Conservation (phyloP, 108 stramenopile genomes). For the Nitzschia inconspicua region DNA sequence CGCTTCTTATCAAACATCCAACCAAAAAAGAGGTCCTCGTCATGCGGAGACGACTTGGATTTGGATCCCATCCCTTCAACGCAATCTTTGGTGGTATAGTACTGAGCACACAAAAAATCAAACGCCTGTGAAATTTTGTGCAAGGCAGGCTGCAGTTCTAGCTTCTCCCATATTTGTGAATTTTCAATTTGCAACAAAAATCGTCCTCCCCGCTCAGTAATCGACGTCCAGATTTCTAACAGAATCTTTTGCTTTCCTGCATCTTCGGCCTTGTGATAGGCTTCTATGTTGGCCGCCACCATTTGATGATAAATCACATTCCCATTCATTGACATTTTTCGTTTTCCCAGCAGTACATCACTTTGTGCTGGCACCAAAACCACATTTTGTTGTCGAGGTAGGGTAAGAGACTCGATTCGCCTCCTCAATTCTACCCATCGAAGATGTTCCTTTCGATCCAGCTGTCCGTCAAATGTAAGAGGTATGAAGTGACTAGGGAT, state of each 20-base stretch:
- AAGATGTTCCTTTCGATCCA: neutral
- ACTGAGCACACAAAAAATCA: slow-evolving; percentile 7
- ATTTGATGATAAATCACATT: slow-evolving; percentile 23
- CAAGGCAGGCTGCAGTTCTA: slow-evolving; percentile 1
- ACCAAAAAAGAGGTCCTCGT: slow-evolving; percentile 7
- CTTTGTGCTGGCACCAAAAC: slow-evolving; percentile 14
- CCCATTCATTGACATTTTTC: slow-evolving; percentile 13
- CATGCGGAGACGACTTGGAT: neutral
- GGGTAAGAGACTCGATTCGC: slow-evolving; percentile 25
- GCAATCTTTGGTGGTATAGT: slow-evolving; percentile 4
- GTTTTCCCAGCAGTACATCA: slow-evolving; percentile 18
- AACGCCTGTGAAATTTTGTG: slow-evolving; percentile 8
- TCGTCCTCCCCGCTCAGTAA: neutral
- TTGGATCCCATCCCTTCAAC: too few relatives aligned
- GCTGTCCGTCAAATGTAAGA: neutral
- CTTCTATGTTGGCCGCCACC: slow-evolving; percentile 9
- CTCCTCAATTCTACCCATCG: slow-evolving; percentile 22
- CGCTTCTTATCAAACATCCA: slow-evolving; percentile 6
- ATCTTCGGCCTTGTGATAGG: slow-evolving; percentile 7
- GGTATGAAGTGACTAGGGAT: slow-evolving; percentile 13
- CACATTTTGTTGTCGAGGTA: slow-evolving; percentile 1
- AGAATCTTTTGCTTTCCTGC: slow-evolving; percentile 6
- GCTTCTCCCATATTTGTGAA: slow-evolving; percentile 4
- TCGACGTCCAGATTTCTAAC: slow-evolving; percentile 4
- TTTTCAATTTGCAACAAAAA: slow-evolving; percentile 8